These are phyloP conservation scores for Ilex aquifolium DNA, from an alignment of 257 asterid genomes.

Conservation along the genomic window DNA sequence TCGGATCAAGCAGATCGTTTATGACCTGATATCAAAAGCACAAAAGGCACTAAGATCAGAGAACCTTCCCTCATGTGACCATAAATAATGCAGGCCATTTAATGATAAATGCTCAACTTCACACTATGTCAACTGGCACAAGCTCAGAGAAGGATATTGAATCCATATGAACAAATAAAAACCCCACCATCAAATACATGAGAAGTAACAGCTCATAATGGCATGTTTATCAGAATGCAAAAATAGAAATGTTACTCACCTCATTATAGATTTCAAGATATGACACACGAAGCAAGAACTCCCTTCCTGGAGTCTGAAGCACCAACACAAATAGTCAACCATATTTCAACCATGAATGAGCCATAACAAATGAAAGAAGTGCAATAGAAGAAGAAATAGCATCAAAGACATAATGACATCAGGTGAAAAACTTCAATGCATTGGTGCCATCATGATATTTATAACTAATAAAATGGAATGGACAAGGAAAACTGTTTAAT, in stretches of 20 bases:
- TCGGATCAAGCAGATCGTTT: slow-evolving; percentile 95
- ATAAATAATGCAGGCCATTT: too few relatives aligned
- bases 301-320: slow-evolving; percentile 95
- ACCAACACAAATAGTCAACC: slow-evolving; percentile 24
- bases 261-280: slow-evolving; percentile 97
- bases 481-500: not conserved
- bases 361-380: not conserved
- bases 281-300: slow-evolving; percentile 94
- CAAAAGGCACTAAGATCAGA: not conserved
- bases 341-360: not conserved
- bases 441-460: not conserved
- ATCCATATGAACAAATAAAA: not conserved
- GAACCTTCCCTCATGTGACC: too few relatives aligned
- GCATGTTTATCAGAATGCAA: too few relatives aligned
- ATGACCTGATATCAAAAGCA: slow-evolving; percentile 57
- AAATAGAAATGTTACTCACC: slow-evolving; percentile 43
- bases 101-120: too few relatives aligned
- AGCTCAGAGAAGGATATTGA: not conserved
- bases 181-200: too few relatives aligned
- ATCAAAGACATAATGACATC: not conserved
- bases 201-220: too few relatives aligned
- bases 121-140: too few relatives aligned
- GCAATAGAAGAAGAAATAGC: not conserved
- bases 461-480: too few relatives aligned
- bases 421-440: not conserved